phyloP scores from a whole-genome alignment of 1,284 basidiomycete species.

The Peniophora sp. region DNA sequence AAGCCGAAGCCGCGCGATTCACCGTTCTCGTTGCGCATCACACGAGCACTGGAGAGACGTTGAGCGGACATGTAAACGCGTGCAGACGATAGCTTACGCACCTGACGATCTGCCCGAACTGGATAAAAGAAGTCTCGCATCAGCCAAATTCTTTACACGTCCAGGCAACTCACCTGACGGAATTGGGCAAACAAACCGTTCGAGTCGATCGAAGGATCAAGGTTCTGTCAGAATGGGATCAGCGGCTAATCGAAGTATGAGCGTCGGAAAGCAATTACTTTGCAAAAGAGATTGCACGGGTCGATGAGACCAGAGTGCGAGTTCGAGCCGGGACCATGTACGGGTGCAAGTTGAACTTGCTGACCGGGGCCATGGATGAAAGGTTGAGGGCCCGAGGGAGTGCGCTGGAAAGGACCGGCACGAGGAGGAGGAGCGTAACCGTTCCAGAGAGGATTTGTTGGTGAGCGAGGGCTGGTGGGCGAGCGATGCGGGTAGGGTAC shows the following conservation, averaged over 20 bases:
- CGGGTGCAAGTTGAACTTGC: constrained; percentile 77
- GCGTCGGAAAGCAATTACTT: constrained; percentile 34
- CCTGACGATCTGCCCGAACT: constrained; percentile 86
- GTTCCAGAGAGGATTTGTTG: constrained; percentile 25
- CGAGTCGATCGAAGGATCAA: constrained; percentile 80
- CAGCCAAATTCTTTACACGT: too few relatives aligned
- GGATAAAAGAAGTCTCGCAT: neutral
- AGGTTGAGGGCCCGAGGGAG: constrained; percentile 22
- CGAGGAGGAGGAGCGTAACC: constrained; percentile 1
- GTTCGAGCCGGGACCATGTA: constrained; percentile 61
- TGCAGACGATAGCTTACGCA: constrained; percentile 22
- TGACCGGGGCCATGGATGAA: constrained; percentile 86
- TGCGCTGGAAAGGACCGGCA: neutral
- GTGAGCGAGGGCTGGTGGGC: constrained; percentile 18
- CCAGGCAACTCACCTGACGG: constrained; percentile 43
- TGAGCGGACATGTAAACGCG: constrained; percentile 2
- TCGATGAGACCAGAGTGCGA: constrained; percentile 85
- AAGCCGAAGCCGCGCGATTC: constrained; percentile 93
- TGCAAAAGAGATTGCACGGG: constrained; percentile 87
- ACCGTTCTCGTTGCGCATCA: constrained; percentile 85
- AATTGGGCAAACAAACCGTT: constrained; percentile 78
- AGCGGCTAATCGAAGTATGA: constrained; percentile 3
- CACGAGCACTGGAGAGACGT: constrained; percentile 61
- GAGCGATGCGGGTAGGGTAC: constrained; percentile 55
- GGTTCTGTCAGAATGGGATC: constrained; percentile 44